Base-by-base conservation (phyloP, 2,329 filamentous ascomycete genomes). In the Madurella mycetomatis region DNA sequence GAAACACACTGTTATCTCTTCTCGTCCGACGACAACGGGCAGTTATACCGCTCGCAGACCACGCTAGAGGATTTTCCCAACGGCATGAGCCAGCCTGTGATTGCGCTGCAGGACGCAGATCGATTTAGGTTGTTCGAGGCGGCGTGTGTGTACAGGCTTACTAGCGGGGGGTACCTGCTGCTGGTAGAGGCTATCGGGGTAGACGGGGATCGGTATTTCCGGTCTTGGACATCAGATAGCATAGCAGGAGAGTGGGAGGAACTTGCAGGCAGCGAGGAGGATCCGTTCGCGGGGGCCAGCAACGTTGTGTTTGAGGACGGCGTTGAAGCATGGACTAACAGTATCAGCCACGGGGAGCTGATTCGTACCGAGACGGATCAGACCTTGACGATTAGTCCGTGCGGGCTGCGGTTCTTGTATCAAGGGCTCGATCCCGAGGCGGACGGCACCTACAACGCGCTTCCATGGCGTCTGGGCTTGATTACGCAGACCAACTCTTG, bases 1-100 rank as follows among this genome's bases (percentile, higher is more conserved):
- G 49, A 55, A 2, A 34, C 48, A 1, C 60, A 65, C 54, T 73
- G 70, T 60, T 66, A 73, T 55, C 66, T 73, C 19, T 74, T 72
- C 65, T 72, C 70, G 11, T 69, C 66, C 30, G 70, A 73, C 53
- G 71, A 73, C 60, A 73, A 73, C 49, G 72, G 71, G 7, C 68
- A 68, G 9, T 64, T 74, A 2, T 74, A 72, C 62, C 71, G 71
- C 45, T 68, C 67, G 13, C 61, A 70, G 48, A 73, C 72, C 0
- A 34, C 66, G 2, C 30, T 73, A 2, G 48, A 49, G 2, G 52
- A 66, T 12, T 73, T 73, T 46, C 72, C 71, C 0, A 57, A 56
- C 12, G 69, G 70, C 42, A 71, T 73, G 66, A 63, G 54, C 55
- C 63, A 71, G 19, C 64, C 70, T 7, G 68, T 70, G 18, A 69